Evolutionary conservation across 805 yeast species (phyloP), one percentile per base, ranked within the genome.

Genomic region (Monosporozyma yasuniensis): DNA sequence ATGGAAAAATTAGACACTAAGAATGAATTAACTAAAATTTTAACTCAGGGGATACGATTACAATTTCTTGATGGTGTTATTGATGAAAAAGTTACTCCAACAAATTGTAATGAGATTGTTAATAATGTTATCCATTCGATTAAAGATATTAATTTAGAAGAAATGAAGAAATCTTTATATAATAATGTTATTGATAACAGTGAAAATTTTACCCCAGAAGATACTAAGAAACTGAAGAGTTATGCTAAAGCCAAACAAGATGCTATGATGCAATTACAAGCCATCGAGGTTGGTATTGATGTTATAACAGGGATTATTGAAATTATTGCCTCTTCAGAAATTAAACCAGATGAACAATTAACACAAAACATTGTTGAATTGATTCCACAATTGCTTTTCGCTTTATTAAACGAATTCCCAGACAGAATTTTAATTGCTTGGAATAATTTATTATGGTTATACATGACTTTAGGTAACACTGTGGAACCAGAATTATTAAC

Each of bases 271-370:
- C 74, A 77, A 46, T 66, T 84, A 46, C 83, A 83, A 54, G 74
- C 85, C 3, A 69, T 85, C 21, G 95, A 87, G 57, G 73, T 83
- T 0, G 72, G 84, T 0, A 67, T 90, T 21, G 98, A 91, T 63
- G 64, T 91, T 30, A 71, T 87, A 22, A 80, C 96, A 1, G 84
- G 90, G 1, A 71, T 82, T 6, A 76, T 84, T 56, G 96, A 89
- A 63, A 66, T 71, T 27, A 57, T 73, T 8, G 77, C 78, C 9
- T 47, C 51, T 25, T 43, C 49, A 8, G 48, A 47, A 8, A 49
- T 55, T 11, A 41, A 49, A 12, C 27, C 47, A 3, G 27, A 39
- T 9, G 49, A 48, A 3, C 22, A 43, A 9, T 43, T 56, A 6
- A 43, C 46, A 14, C 53, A 53, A 18, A 42, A 52, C 32, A 50